Conservation (phyloP, 768 basidiomycete genomes). For the Lactifluus hygrophoroides region DNA sequence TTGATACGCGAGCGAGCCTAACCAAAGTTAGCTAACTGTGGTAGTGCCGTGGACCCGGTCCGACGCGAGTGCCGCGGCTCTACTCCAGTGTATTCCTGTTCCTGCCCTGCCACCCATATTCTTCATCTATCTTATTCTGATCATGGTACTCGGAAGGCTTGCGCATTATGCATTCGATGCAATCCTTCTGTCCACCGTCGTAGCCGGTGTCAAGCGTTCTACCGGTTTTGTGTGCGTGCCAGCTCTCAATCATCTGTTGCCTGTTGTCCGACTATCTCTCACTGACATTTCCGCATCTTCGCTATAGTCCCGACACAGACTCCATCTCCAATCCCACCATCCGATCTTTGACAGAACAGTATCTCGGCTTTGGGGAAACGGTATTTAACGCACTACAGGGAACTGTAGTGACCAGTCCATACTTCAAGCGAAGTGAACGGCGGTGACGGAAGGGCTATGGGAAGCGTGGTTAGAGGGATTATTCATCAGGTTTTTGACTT, state of each 20-base stretch:
- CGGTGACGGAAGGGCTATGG: slow-evolving; percentile 24
- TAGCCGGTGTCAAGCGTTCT: slow-evolving; percentile 85
- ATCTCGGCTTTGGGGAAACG: slow-evolving; percentile 80
- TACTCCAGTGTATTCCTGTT: too few relatives aligned
- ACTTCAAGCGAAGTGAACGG: slow-evolving; percentile 56
- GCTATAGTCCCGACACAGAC: slow-evolving; percentile 54
- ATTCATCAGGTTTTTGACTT: neutral
- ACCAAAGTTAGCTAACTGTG: too few relatives aligned
- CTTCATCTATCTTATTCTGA: neutral
- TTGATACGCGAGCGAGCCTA: too few relatives aligned
- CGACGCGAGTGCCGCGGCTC: too few relatives aligned
- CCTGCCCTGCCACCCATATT: neutral
- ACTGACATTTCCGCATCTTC: neutral
- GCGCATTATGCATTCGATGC: slow-evolving; percentile 81
- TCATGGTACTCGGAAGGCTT: slow-evolving; percentile 57
- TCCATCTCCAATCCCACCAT: slow-evolving; percentile 69
- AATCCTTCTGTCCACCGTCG: slow-evolving; percentile 75
- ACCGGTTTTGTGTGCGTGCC: slow-evolving; percentile 80
- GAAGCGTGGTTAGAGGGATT: neutral
- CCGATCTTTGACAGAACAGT: slow-evolving; percentile 69
- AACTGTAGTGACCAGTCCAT: slow-evolving; percentile 77
- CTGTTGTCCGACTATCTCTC: slow-evolving; percentile 10
- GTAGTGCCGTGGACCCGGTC: too few relatives aligned
- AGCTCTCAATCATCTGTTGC: too few relatives aligned
- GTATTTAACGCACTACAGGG: slow-evolving; percentile 81